Conservation (phyloP, 805 yeast genomes). For the Suhomyces kilbournensis region DNA sequence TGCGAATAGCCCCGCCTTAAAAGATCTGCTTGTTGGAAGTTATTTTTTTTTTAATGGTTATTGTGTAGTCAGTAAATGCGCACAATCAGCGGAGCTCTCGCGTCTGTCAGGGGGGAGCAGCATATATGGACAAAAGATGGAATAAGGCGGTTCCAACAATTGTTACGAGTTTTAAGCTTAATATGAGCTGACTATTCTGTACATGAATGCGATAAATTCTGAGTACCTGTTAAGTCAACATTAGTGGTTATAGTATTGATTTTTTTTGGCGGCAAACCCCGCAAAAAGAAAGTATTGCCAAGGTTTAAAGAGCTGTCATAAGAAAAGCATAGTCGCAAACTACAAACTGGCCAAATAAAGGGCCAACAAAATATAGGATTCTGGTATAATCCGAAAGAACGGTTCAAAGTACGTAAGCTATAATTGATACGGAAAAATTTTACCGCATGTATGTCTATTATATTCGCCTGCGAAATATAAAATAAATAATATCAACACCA, state of each 20-base stretch:
- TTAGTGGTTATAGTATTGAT: neutral
- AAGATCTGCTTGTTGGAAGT: neutral
- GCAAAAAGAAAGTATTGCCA: neutral
- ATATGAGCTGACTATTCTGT: neutral
- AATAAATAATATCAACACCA: neutral
- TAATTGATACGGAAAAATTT: neutral
- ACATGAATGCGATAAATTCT: neutral
- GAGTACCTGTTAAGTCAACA: neutral
- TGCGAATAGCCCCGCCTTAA: neutral
- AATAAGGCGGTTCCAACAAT: neutral
- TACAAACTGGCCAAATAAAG: neutral
- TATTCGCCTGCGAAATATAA: neutral
- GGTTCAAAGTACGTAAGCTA: neutral
- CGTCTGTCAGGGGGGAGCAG: neutral
- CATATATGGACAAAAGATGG: neutral
- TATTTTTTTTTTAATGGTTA: neutral
- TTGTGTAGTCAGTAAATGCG: neutral
- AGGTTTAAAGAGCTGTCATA: neutral
- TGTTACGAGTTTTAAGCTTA: neutral
- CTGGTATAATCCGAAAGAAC: neutral
- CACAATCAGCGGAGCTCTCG: neutral
- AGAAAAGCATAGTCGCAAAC: neutral
- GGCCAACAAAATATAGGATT: neutral
- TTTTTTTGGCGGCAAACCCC: neutral
- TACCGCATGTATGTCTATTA: neutral